Percentiles rank a stretch among this genome's conserved stretches.
phyloP scores from a whole-genome alignment of 164 flowering plant genomes.

The grape (Vitis vinifera) region DNA sequence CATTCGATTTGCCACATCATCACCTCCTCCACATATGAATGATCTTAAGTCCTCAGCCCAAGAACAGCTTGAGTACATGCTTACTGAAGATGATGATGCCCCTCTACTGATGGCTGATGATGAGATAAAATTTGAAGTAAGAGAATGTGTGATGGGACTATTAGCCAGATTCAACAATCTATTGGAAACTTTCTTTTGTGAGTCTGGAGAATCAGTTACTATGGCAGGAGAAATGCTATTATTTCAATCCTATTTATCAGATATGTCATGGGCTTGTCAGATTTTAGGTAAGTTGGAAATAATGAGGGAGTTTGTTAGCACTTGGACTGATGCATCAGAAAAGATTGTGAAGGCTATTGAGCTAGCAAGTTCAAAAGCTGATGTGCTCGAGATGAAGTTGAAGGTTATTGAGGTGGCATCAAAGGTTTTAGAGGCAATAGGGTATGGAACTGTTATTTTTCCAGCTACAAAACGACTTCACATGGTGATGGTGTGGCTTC shows the following conservation, averaged over 20 bases:
- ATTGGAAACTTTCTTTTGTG: conserved; percentile 36
- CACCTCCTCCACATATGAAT: conserved; percentile 50
- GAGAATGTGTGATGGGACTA: conserved; percentile 41
- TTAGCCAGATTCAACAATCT: conserved; percentile 43
- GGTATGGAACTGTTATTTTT: conserved; percentile 68
- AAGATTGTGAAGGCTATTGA: conserved; percentile 43
- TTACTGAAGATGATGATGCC: conserved; percentile 93
- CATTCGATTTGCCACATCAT: conserved; percentile 78
- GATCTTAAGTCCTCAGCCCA: conserved; percentile 77
- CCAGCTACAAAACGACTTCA: conserved; percentile 65
- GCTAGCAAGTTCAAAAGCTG: conserved; percentile 21
- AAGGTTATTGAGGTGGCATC: conserved; percentile 67
- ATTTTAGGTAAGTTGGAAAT: conserved; percentile 65
- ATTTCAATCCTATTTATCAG: conserved; percentile 50
- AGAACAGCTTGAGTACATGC: conserved; percentile 96
- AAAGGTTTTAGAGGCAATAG: conserved; percentile 81
- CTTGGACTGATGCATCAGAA: conserved; percentile 72
- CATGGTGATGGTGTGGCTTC: conserved; percentile 81
- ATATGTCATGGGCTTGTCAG: conserved; percentile 80
- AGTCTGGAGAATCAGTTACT: conserved; percentile 20
- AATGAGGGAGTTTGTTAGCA: conserved; percentile 63
- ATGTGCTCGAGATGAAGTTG: conserved; percentile 36
- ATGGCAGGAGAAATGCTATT: conserved; percentile 23
- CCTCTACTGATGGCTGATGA: conserved; percentile 62
- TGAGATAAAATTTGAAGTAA: conserved; percentile 59